Conservation (phyloP, 2,329 filamentous ascomycete species). For the Spiromastix sp. region DNA sequence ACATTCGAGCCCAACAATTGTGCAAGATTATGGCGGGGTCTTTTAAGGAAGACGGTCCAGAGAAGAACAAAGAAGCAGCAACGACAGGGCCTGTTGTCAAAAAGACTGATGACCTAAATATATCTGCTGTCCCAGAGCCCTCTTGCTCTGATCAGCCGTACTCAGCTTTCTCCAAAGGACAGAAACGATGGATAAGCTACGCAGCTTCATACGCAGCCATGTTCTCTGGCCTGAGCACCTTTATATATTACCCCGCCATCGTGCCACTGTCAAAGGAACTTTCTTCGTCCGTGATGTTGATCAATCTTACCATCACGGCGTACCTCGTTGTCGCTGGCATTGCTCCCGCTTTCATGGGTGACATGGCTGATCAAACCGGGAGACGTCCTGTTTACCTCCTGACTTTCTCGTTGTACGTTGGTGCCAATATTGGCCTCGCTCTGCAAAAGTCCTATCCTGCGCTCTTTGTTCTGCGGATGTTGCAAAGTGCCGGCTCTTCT, state of each 20-base stretch:
- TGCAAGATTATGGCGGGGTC: too few species aligned
- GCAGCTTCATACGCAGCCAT: slow-evolving; percentile 7
- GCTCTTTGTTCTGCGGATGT: slow-evolving; percentile 11
- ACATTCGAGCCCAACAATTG: too few species aligned
- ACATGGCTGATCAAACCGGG: slow-evolving; percentile 10
- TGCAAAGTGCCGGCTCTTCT: slow-evolving; percentile 11
- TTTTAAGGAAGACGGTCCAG: too few species aligned
- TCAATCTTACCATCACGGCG: slow-evolving; percentile 11
- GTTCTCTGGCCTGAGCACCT: slow-evolving; percentile 11
- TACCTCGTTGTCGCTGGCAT: slow-evolving; percentile 12
- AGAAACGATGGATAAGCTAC: slow-evolving; percentile 4
- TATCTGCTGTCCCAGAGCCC: too few species aligned
- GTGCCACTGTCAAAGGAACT: slow-evolving; percentile 22
- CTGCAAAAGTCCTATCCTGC: slow-evolving; percentile 10
- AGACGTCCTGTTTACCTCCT: slow-evolving; percentile 11
- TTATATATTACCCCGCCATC: slow-evolving; percentile 31
- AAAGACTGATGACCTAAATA: too few species aligned
- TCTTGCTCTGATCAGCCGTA: neutral
- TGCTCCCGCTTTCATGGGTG: slow-evolving; percentile 10
- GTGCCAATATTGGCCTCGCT: slow-evolving; percentile 13
- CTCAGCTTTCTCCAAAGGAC: slow-evolving; percentile 1
- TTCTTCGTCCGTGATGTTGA: slow-evolving; percentile 18
- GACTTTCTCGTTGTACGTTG: slow-evolving; percentile 11
- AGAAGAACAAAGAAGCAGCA: too few species aligned
- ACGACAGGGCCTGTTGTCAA: too few species aligned